A percentile compares a stretch with the other conserved stretches of the same genome.
These are phyloP conservation scores for Termitomyces sp. DNA, from an alignment of 768 basidiomycete species.

Conservation along the genomic window DNA sequence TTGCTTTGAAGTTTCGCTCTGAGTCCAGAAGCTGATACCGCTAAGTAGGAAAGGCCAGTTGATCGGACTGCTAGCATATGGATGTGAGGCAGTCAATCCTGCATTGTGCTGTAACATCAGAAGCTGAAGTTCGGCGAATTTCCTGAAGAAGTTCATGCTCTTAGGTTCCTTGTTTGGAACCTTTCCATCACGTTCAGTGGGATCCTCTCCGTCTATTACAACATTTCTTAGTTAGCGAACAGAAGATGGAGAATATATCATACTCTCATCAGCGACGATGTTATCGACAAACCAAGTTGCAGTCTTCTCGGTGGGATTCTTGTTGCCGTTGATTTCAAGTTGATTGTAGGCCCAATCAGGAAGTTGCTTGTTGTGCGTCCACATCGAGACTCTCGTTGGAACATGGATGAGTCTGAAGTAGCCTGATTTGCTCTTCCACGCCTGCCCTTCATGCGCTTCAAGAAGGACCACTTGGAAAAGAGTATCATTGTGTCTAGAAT, in stretches of 20 bases:
- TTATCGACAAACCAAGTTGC: conserved; percentile 89
- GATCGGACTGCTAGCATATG: conserved; percentile 92
- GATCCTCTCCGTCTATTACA: conserved; percentile 45
- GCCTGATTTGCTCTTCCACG: conserved; percentile 91
- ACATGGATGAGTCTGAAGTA: conserved; percentile 90
- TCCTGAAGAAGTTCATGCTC: conserved; percentile 86
- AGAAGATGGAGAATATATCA: conserved; percentile 20
- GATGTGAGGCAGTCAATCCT: conserved; percentile 95
- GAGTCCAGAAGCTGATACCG: conserved; percentile 99
- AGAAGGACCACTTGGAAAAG: conserved; percentile 74
- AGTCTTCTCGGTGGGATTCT: conserved; percentile 75
- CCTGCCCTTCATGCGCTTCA: conserved; percentile 70
- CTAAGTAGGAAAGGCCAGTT: conserved; percentile 97
- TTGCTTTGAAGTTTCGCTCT: conserved; percentile 77
- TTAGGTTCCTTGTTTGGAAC: conserved; percentile 64
- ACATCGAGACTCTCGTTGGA: conserved; percentile 86
- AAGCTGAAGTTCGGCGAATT: conserved; percentile 89
- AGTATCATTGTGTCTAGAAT: conserved; percentile 79
- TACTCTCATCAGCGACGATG: conserved; percentile 69
- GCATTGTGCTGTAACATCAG: conserved; percentile 99
- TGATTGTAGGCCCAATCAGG: conserved; percentile 98
- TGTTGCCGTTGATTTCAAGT: conserved; percentile 97
- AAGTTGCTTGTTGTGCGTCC: conserved; percentile 81
- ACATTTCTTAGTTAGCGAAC: conserved; percentile 6
- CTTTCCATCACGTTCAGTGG: conserved; percentile 45